These are phyloP conservation scores for Amanita molliuscula DNA, from an alignment of 768 basidiomycete species.

Conservation along the genomic window DNA sequence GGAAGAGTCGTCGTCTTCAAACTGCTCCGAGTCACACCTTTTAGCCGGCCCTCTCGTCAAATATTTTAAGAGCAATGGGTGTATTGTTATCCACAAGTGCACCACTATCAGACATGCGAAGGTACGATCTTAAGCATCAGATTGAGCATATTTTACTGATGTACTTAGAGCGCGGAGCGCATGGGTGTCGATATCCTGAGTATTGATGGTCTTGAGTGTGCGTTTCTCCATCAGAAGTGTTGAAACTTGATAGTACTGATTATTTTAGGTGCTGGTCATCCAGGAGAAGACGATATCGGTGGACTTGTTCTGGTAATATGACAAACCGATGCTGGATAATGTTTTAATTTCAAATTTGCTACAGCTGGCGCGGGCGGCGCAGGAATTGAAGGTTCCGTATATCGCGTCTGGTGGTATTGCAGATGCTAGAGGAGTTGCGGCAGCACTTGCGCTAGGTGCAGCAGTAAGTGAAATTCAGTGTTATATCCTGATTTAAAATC, in stretches of 20 bases:
- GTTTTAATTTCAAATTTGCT: conserved; percentile 1
- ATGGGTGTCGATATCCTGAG: conserved; percentile 82
- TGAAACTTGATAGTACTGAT: conserved; percentile 6
- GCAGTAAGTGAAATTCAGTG: conserved; percentile 34
- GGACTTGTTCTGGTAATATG: conserved; percentile 64
- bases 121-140: conserved; percentile 23
- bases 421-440: conserved; percentile 75
- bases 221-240: conserved; percentile 10
- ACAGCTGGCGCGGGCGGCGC: conserved; percentile 78
- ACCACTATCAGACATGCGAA: conserved; percentile 81
- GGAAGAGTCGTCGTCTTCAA: not conserved
- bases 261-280: conserved; percentile 75
- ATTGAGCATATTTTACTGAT: not conserved
- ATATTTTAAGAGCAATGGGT: conserved; percentile 69
- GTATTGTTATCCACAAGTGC: conserved; percentile 85
- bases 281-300: conserved; percentile 90
- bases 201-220: conserved; percentile 90
- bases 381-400: conserved; percentile 76
- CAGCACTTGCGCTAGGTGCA: conserved; percentile 75
- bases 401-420: conserved; percentile 90
- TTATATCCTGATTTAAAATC: not conserved
- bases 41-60: conserved; percentile 70
- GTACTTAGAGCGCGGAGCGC: conserved; percentile 42
- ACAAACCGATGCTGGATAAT: not conserved
- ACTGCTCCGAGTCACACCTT: not conserved